Evolutionary conservation across 306 rosid genomes (phyloP).

Genomic region (Inga oerstediana): DNA sequence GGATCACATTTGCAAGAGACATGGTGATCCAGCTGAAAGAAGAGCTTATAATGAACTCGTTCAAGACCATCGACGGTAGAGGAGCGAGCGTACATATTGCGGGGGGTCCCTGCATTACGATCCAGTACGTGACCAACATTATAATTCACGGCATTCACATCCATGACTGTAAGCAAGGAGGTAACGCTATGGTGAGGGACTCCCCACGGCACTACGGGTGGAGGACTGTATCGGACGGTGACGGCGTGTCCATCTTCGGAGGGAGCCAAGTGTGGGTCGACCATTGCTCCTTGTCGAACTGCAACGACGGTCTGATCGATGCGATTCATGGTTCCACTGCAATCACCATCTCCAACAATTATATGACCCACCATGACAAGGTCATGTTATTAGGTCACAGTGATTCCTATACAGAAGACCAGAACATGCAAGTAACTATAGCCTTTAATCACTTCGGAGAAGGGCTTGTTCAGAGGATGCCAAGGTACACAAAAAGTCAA

Average conservation of each 20-base stretch:
- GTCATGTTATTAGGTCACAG: constrained; percentile 95
- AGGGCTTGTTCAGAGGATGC: constrained; percentile 97
- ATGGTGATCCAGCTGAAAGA: constrained; percentile 87
- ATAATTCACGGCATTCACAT: constrained; percentile 79
- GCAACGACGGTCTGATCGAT: constrained; percentile 79
- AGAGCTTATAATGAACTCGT: constrained; percentile 92
- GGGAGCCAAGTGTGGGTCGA: constrained; percentile 97
- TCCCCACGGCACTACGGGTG: constrained; percentile 86
- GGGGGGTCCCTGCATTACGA: constrained; percentile 94
- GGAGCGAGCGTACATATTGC: constrained; percentile 95
- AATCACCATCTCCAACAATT: constrained; percentile 89
- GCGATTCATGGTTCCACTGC: constrained; percentile 90
- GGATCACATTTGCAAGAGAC: constrained; percentile 90
- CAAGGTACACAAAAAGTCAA: constrained; percentile 51
- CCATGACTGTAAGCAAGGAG: constrained; percentile 91
- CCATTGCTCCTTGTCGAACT: constrained; percentile 85
- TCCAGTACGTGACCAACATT: constrained; percentile 83
- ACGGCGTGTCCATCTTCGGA: constrained; percentile 93
- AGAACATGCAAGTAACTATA: constrained; percentile 91
- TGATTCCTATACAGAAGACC: constrained; percentile 80
- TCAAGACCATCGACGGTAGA: constrained; percentile 89
- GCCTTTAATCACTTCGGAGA: constrained; percentile 98
- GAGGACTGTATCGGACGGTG: constrained; percentile 93
- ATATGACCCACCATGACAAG: constrained; percentile 96
- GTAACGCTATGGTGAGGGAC: constrained; percentile 83